Evolutionary conservation across 768 basidiomycete genomes (phyloP), one percentile per base, ranked within the genome.

Genomic region (Lactifluus rugatus): DNA sequence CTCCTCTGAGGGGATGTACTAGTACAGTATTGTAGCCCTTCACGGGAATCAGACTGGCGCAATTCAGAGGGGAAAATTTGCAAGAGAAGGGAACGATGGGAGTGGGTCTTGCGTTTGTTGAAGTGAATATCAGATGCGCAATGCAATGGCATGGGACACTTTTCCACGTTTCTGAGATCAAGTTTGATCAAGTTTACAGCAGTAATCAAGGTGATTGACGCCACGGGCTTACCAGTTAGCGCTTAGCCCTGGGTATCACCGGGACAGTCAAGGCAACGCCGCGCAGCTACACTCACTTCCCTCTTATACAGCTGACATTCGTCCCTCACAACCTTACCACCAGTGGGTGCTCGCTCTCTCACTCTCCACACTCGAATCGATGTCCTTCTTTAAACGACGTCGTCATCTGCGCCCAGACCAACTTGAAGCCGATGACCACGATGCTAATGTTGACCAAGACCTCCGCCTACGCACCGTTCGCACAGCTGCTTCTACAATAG

Each of bases 401-500:
- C 59, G 49, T 39, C 49, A 56, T 39, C 25, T 44, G 45, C 49
- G 56, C 36, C 50, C 53, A 37, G 60, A 67, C 62, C 59, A 78
- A 59, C 68, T 74, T 47, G 75, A 78, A 65, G 74, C 73, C 46
- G 81, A 84, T 70, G 79, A 83, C 62, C 83, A 85, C 66, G 65
- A 69, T 45, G 72, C 82, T 66, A 82, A 89, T 54, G 84, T 90
- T 64, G 93, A 97, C 76, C 87, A 87, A 19, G 83, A 92, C 67
- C 78, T 93, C 13, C 85, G 93, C 39, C 77, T 97, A 49, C 83
- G 90, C 52, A 94, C 92, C 1, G 90, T 93, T n/a, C 85, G 87
- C 66, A 96, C 94, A 1, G 94, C 94, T 17, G 87, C 89, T 2
- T 91, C 89, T 17, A 90, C 89, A 39, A 84, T 96, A 64, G 87